A percentile compares a stretch with the other conserved stretches of the same genome.
These are phyloP conservation scores for Edaphochlamys debaryana DNA, from an alignment of 139 green algal genomes.

Conservation along the genomic window DNA sequence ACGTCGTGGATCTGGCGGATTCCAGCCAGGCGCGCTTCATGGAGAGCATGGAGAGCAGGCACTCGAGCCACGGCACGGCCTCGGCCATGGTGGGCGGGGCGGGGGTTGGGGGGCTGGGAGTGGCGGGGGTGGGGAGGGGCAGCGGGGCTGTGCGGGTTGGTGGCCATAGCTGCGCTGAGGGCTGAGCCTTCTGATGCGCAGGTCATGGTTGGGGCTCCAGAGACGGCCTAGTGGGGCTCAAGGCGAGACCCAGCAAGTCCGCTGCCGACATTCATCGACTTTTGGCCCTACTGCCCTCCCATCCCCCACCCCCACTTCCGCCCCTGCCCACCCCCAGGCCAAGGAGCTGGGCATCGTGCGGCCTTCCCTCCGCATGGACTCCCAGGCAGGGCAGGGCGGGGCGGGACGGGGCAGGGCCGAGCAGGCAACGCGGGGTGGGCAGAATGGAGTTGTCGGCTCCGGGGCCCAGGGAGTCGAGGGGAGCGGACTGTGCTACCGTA, in stretches of 20 bases:
- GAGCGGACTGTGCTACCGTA: no score
- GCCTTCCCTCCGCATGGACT: slow-evolving; percentile 81
- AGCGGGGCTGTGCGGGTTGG: not conserved
- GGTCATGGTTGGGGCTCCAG: no score
- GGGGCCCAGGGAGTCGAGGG: no score
- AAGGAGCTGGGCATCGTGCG: slow-evolving; percentile 69
- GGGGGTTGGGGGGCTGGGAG: not conserved
- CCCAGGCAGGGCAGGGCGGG: not conserved
- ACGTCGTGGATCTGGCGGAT: slow-evolving; percentile 43
- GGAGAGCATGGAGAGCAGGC: slow-evolving; percentile 87
- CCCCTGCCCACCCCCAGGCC: slow-evolving; percentile 47
- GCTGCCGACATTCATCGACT: no score
- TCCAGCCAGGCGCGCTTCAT: slow-evolving; percentile 76
- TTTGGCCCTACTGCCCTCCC: no score
- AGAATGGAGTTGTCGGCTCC: no score
- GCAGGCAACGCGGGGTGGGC: no score
- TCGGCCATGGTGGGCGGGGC: slow-evolving; percentile 62
- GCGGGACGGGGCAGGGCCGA: no score
- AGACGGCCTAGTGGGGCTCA: no score
- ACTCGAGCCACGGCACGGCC: slow-evolving; percentile 82
- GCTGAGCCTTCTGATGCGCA: no score
- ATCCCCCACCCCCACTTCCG: not conserved
- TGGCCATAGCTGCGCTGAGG: no score
- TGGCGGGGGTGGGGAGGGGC: not conserved
- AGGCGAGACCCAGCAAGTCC: no score